These are phyloP conservation scores for Exophiala xenobiotica DNA, from an alignment of 2,329 filamentous ascomycete genomes.

Conservation along the genomic window DNA sequence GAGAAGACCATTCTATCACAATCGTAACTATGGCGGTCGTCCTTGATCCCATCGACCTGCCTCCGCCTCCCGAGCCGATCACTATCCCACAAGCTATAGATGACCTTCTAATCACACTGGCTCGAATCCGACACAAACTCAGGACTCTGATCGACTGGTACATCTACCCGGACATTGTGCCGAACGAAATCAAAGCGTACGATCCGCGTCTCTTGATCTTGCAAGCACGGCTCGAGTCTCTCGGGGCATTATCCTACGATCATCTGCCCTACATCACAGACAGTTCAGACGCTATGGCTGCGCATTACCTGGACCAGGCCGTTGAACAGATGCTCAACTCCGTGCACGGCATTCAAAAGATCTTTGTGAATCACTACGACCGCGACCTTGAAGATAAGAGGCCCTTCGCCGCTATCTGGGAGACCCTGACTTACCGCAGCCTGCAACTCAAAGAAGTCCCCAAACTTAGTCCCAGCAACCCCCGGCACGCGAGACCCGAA, in stretches of 20 bases:
- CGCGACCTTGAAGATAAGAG: slow-evolving; percentile 23
- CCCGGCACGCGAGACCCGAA: slow-evolving; percentile 21
- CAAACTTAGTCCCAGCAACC: slow-evolving; percentile 18
- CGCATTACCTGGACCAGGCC: slow-evolving; percentile 21
- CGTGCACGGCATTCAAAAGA: slow-evolving; percentile 25
- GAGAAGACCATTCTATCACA: too few species aligned
- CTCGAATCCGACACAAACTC: slow-evolving; percentile 26
- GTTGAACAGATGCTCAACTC: slow-evolving; percentile 28
- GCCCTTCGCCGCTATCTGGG: slow-evolving; percentile 26
- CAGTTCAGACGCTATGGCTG: slow-evolving; percentile 21
- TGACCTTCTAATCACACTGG: slow-evolving; percentile 17
- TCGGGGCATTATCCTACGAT: slow-evolving; percentile 20
- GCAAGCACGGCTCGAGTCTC: slow-evolving; percentile 15
- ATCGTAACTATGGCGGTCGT: background rate
- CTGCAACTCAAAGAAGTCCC: slow-evolving; percentile 23
- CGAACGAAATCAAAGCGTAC: slow-evolving; percentile 28
- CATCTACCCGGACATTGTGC: slow-evolving; percentile 28
- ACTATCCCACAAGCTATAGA: slow-evolving; percentile 24
- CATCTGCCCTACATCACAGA: slow-evolving; percentile 28
- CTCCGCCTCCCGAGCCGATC: slow-evolving; percentile 21
- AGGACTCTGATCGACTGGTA: slow-evolving; percentile 30
- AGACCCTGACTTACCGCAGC: slow-evolving; percentile 23
- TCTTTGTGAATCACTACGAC: slow-evolving; percentile 31
- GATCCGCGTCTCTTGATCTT: slow-evolving; percentile 31
- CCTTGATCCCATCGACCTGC: background rate